These are phyloP conservation scores for Colletotrichum endophyticum DNA, from an alignment of 2,329 filamentous ascomycete genomes.

Conservation along the genomic window DNA sequence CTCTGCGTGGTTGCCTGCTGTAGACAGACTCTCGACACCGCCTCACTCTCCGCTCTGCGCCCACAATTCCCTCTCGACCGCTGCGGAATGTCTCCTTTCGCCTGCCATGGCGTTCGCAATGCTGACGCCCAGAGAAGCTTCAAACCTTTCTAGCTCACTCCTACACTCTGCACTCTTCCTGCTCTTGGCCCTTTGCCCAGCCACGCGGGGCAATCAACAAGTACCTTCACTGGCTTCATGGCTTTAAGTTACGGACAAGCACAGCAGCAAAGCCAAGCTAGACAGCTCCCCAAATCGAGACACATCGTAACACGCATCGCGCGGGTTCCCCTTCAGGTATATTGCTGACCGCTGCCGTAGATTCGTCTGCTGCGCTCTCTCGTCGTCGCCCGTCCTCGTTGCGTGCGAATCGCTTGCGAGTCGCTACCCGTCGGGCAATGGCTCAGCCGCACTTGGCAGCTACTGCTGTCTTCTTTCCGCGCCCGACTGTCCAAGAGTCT, in stretches of 20 bases:
- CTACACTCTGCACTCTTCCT: background rate
- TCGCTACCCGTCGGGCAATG: background rate
- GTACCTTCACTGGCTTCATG: background rate
- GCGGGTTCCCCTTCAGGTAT: background rate
- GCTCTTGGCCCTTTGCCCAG: background rate
- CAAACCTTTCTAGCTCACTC: background rate
- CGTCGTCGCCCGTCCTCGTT: background rate
- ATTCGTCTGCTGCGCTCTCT: background rate
- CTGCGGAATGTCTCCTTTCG: background rate
- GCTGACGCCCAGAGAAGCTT: background rate
- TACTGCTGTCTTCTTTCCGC: background rate
- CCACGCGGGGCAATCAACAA: background rate
- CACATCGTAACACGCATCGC: background rate
- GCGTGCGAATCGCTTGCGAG: background rate
- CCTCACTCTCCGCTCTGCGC: background rate
- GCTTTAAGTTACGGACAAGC: background rate
- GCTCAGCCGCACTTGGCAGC: slow-evolving; percentile 9
- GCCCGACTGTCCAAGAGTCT: background rate
- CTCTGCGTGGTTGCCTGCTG: background rate
- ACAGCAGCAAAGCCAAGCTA: background rate
- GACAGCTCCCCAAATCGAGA: background rate
- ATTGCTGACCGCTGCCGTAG: background rate
- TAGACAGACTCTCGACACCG: background rate
- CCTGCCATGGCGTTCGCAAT: background rate
- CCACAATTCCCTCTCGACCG: background rate